A percentile compares a stretch with the other conserved stretches of the same genome.
phyloP scores from a whole-genome alignment of 306 rosid genomes.

The Lupinus albus region DNA sequence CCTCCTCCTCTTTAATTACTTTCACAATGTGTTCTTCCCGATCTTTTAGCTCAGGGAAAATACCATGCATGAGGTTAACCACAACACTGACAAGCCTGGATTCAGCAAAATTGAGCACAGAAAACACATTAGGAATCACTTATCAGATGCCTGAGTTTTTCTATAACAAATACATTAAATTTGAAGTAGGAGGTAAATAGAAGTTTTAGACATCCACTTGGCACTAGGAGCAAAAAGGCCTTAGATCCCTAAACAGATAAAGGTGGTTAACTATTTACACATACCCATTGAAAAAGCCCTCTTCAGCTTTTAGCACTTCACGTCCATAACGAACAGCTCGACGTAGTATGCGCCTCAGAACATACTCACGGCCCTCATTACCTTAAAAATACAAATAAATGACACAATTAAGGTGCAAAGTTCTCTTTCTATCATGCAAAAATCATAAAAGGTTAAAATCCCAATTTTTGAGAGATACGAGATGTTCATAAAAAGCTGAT shows the following conservation, averaged over 20 bases:
- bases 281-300: conserved; percentile 91
- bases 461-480: background rate
- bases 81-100: conserved; percentile 76
- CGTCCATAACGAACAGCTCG: conserved; percentile 97
- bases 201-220: background rate
- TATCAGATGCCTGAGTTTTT: background rate
- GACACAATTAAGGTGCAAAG: conserved; percentile 14
- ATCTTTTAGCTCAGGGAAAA: conserved; percentile 82
- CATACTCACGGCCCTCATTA: conserved; percentile 97
- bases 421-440: background rate
- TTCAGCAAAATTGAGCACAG: conserved; percentile 33
- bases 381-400: conserved; percentile 54
- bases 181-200: conserved; percentile 17
- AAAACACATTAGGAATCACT: conserved; percentile 6
- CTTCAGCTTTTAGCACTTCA: conserved; percentile 87
- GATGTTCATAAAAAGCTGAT: conserved; percentile 7
- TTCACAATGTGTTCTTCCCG: conserved; percentile 67
- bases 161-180: background rate
- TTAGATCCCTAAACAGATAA: conserved; percentile 15
- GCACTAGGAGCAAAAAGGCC: conserved; percentile 22
- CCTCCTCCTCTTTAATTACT: conserved; percentile 87
- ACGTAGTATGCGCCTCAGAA: conserved; percentile 95
- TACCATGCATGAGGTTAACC: conserved; percentile 72
- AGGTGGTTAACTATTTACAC: conserved; percentile 30
- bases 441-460: background rate